Percentiles rank a stretch among this genome's conserved stretches.
Evolutionary conservation across 257 asterid genomes (phyloP).

Genomic region (Solanum corneliomulleri): DNA sequence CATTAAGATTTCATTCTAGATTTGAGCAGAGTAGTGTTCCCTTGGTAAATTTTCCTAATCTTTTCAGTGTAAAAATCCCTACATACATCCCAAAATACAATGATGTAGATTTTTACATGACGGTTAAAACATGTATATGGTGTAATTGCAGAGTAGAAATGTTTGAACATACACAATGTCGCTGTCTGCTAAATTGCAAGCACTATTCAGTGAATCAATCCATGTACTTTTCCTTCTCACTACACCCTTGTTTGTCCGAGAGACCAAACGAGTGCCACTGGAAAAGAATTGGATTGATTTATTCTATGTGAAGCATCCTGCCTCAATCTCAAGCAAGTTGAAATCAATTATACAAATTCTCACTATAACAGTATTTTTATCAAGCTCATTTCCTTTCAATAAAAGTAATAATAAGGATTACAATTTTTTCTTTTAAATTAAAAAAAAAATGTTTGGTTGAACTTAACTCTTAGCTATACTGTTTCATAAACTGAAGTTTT

Average conservation of each 20-base stretch:
- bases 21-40: background rate
- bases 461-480: background rate
- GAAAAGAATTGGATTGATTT: background rate
- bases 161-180: background rate
- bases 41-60: background rate
- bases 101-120: background rate
- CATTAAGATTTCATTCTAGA: conserved; percentile 68
- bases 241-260: background rate
- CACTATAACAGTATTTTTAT: background rate
- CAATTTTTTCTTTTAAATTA: background rate
- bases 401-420: background rate
- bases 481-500: background rate
- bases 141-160: background rate
- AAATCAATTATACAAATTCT: background rate
- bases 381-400: background rate
- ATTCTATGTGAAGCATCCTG: background rate
- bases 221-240: background rate
- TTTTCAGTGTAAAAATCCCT: background rate
- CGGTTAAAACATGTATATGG: background rate
- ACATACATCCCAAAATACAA: background rate
- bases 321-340: background rate
- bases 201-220: background rate
- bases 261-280: background rate
- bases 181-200: background rate
- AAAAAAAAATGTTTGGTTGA: background rate